Base-by-base conservation (phyloP, 176 grass and related monocot genomes). In the Cenchrus americanus region DNA sequence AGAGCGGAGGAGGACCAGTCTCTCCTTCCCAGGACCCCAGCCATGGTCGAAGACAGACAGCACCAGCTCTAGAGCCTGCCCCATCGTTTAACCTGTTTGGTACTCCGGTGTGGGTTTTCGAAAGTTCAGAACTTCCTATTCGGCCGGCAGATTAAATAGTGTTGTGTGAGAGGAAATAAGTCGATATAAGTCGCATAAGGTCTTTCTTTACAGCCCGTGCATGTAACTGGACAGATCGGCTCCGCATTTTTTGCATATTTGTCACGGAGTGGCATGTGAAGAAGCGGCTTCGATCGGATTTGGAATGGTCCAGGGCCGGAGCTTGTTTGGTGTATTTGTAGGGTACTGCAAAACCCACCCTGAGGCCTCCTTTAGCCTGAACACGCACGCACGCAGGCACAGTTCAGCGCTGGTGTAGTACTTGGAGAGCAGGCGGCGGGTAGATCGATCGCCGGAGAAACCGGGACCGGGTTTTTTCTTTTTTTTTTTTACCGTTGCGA, bases 381-480 rank as follows among this genome's bases (percentile, higher is more conserved):
- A 51, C 27, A 30, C 27, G 27, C 70, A 30, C 27, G 27, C 70
- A 51, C 68, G 10, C 69, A 27, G 43, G 10, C 69, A 84, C 15
- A 18, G 22, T 58, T 58, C 17, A 69, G 73, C 17, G 72, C 5
- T 75, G 27, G 30, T 73, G 70, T 73, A 73, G 70, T 73, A 73
- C 70, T 64, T 40, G 12, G 17, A 70, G 7, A 30, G 69, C 65
- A 55, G 15, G 47, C n/a, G 27, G 27, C 27, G 27, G 26, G 21
- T 67, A 62, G 47, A 87, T 21, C 21, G 32, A 87, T 21, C 21
- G 32, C 23, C n/a, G 58, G 46, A 55, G 43, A 75, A 65, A 76
- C 18, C n/a, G 51, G 14, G 14, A n/a, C 50, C n/a, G 47, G 40
- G 6, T 49, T 71, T 76, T 60, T 47, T 71, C 67, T 62, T 72